phyloP scores from a whole-genome alignment of 176 grass and related monocot genomes.

The Typha latifolia region DNA sequence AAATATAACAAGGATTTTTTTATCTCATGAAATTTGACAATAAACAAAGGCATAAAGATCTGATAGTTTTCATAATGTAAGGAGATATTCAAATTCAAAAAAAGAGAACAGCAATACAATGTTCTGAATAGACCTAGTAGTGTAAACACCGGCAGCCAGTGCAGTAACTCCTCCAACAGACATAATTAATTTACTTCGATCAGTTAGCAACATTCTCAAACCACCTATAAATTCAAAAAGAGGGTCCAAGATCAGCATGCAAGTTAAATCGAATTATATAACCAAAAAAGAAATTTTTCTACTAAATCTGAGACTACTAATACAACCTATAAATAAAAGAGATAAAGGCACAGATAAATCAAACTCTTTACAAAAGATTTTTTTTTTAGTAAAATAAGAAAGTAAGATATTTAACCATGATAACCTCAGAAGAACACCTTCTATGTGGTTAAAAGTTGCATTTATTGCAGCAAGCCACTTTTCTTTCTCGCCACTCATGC shows the following conservation, averaged over 20 bases:
- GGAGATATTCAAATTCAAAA: not conserved
- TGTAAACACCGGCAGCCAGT: slow-evolving; percentile 83
- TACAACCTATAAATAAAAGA: too few species aligned
- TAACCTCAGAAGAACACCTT: slow-evolving; percentile 46
- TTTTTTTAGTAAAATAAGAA: not conserved
- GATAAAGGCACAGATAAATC: too few species aligned
- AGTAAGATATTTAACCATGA: not conserved
- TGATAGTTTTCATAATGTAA: not conserved
- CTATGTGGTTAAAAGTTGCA: slow-evolving; percentile 79
- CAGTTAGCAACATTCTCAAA: slow-evolving; percentile 64
- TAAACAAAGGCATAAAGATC: not conserved
- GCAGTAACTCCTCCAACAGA: slow-evolving; percentile 84
- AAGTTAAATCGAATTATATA: not conserved
- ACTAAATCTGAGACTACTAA: too few species aligned
- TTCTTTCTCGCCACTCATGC: slow-evolving; percentile 57
- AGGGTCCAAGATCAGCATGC: slow-evolving; percentile 18
- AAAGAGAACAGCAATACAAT: slow-evolving; percentile 15
- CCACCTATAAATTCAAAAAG: slow-evolving; percentile 49
- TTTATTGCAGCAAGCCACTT: slow-evolving; percentile 95
- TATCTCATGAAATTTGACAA: not conserved
- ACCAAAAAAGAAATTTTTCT: too few species aligned
- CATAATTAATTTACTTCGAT: slow-evolving; percentile 75
- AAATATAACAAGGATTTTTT: not conserved
- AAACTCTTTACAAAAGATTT: too few species aligned
- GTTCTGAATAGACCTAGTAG: slow-evolving; percentile 53